phyloP scores from a whole-genome alignment of 2,329 filamentous ascomycete genomes.

The Hypoxylon sp. region DNA sequence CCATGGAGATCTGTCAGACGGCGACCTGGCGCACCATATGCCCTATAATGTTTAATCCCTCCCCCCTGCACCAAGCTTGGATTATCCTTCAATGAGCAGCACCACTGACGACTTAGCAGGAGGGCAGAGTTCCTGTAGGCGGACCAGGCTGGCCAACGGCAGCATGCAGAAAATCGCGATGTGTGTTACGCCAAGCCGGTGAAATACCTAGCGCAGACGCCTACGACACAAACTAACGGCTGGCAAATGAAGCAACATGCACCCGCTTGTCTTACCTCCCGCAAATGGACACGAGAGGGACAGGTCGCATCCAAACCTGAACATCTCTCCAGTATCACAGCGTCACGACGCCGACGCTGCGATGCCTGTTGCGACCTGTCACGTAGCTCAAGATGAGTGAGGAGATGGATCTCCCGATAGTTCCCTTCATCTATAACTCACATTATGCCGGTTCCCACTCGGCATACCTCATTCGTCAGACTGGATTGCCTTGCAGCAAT shows the following conservation, averaged over 20 bases:
- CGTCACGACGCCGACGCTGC: constrained; percentile 27
- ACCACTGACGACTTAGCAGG: constrained; percentile 12
- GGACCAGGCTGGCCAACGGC: constrained; percentile 35
- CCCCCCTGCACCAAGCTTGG: neutral
- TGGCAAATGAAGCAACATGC: constrained; percentile 33
- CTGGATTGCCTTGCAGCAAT: constrained; percentile 37
- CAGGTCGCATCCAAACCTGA: constrained; percentile 31
- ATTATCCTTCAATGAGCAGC: constrained; percentile 14
- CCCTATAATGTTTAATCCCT: constrained; percentile 4
- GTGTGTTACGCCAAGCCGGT: constrained; percentile 44
- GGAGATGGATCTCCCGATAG: constrained; percentile 46
- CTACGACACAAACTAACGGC: constrained; percentile 39
- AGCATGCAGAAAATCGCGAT: constrained; percentile 45
- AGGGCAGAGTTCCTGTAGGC: constrained; percentile 16
- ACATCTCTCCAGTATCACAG: constrained; percentile 27
- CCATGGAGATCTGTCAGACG: neutral
- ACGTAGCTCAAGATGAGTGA: constrained; percentile 47
- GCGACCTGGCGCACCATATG: neutral
- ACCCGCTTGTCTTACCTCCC: constrained; percentile 44
- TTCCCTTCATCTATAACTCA: constrained; percentile 42
- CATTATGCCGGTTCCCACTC: constrained; percentile 43
- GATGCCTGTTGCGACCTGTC: constrained; percentile 44
- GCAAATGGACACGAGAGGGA: constrained; percentile 44
- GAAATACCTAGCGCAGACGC: constrained; percentile 33
- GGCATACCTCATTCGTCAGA: constrained; percentile 44